Evolutionary conservation across 805 yeast species (phyloP).

Genomic region (Clavispora phyllophila): DNA sequence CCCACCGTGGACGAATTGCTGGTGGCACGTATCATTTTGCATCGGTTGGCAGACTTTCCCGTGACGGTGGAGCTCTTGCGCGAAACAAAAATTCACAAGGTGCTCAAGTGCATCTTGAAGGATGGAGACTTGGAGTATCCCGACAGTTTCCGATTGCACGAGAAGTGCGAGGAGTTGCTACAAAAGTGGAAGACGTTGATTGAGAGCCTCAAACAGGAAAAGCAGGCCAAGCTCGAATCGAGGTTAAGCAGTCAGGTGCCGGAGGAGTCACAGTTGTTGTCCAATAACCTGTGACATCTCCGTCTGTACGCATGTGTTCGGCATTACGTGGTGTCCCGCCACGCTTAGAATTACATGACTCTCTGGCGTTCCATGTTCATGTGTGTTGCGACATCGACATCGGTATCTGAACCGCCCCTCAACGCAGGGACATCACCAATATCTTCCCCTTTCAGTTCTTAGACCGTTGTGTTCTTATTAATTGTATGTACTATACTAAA

Average conservation of each 20-base stretch:
- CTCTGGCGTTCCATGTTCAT: background rate
- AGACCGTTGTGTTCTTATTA: background rate
- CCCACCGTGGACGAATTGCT: constrained; percentile 43
- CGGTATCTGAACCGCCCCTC: background rate
- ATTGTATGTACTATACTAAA: constrained; percentile 2
- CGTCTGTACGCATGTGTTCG: background rate
- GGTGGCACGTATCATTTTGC: constrained; percentile 35
- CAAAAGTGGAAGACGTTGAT: constrained; percentile 37
- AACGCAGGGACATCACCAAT: background rate
- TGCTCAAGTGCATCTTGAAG: constrained; percentile 43
- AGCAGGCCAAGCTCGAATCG: constrained; percentile 8
- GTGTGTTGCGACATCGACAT: background rate
- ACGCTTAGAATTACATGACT: no score
- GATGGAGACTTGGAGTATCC: constrained; percentile 36
- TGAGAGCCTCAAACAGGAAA: constrained; percentile 33
- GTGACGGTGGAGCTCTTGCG: constrained; percentile 36
- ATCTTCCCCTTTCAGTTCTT: background rate
- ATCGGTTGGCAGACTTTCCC: constrained; percentile 39
- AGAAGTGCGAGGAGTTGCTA: constrained; percentile 37
- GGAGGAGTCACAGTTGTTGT: constrained; percentile 7
- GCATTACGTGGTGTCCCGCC: no score
- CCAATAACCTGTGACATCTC: background rate
- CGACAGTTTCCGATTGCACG: constrained; percentile 43
- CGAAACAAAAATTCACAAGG: constrained; percentile 48
- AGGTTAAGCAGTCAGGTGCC: constrained; percentile 11